phyloP scores from a whole-genome alignment of 208 protist genomes.

The Crithidia sp. region DNA sequence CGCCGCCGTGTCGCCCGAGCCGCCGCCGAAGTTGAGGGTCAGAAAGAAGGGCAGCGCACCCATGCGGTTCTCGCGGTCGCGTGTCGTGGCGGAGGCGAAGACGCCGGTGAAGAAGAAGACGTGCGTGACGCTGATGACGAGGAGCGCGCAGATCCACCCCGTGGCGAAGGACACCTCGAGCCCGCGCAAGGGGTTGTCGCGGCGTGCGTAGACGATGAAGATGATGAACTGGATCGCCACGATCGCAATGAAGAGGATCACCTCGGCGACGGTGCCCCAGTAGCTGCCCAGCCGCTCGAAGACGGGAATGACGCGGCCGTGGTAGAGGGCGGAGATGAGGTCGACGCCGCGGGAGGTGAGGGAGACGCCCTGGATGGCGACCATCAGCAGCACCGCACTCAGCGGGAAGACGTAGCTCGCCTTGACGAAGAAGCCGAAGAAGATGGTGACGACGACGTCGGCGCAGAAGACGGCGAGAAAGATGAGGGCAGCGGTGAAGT shows the following conservation, averaged over 20 bases:
- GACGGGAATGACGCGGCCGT: slow-evolving; percentile 50
- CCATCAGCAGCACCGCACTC: slow-evolving; percentile 49
- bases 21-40: slow-evolving; percentile 41
- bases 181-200: slow-evolving; percentile 39
- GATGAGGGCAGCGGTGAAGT: slow-evolving; percentile 55
- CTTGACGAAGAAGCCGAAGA: slow-evolving; percentile 66
- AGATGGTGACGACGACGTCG: slow-evolving; percentile 53
- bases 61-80: slow-evolving; percentile 26
- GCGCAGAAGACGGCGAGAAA: slow-evolving; percentile 52
- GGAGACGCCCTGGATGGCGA: slow-evolving; percentile 45
- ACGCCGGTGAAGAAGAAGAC: slow-evolving; percentile 66
- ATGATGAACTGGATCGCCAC: slow-evolving; percentile 54
- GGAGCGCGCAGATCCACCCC: slow-evolving; percentile 57
- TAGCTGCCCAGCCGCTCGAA: slow-evolving; percentile 52
- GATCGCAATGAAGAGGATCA: slow-evolving; percentile 47
- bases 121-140: slow-evolving; percentile 51
- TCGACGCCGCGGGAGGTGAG: slow-evolving; percentile 58
- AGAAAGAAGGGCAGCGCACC: slow-evolving; percentile 56
- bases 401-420: slow-evolving; percentile 65
- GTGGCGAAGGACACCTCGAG: slow-evolving; percentile 67
- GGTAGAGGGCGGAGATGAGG: slow-evolving; percentile 40
- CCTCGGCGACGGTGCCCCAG: slow-evolving; percentile 41
- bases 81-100: slow-evolving; percentile 28
- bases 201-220: slow-evolving; percentile 52
- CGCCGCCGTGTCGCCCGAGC: slow-evolving; percentile 2